A percentile compares a stretch with the other conserved stretches of the same genome.
Conservation (phyloP, 2,329 filamentous ascomycete species). For the Emergomyces pasteurianus region DNA sequence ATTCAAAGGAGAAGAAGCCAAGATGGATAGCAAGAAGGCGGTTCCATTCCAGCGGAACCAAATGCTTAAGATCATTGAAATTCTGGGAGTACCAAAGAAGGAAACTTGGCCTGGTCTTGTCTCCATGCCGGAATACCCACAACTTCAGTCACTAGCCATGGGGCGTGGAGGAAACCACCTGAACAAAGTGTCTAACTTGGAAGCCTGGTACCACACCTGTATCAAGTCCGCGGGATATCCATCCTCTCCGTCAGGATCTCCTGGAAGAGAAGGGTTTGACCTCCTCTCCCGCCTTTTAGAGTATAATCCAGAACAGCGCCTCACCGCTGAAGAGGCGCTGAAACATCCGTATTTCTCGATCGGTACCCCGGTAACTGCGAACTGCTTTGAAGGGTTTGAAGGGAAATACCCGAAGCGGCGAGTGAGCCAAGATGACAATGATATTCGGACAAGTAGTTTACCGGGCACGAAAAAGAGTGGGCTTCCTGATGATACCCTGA, state of each 20-base stretch:
- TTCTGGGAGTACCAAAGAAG: conserved; percentile 81
- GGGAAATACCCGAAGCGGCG: conserved; percentile 80
- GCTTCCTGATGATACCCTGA: conserved; percentile 67
- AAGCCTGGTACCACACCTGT: conserved; percentile 68
- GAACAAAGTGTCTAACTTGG: conserved; percentile 47
- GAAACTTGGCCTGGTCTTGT: conserved; percentile 77
- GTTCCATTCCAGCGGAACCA: conserved; percentile 96
- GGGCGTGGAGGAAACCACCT: conserved; percentile 36
- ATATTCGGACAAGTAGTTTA: conserved; percentile 79
- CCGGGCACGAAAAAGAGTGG: conserved; percentile 86
- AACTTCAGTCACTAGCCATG: conserved; percentile 46
- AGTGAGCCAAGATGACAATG: conserved; percentile 90
- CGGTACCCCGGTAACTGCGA: conserved; percentile 55
- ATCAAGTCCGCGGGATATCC: conserved; percentile 48
- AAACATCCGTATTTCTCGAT: conserved; percentile 79
- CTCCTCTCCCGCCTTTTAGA: conserved; percentile 73
- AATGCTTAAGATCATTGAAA: conserved; percentile 98
- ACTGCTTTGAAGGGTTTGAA: conserved; percentile 85
- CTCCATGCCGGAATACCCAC: conserved; percentile 75
- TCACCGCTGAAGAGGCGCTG: conserved; percentile 81
- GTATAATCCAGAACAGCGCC: conserved; percentile 79
- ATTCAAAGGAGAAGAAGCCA: conserved; percentile 97
- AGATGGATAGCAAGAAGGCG: conserved; percentile 97
- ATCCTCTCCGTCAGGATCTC: conserved; percentile 38
- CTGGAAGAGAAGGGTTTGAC: conserved; percentile 67